phyloP scores from a whole-genome alignment of 768 basidiomycete species.

The Mycena olivaceomarginata region DNA sequence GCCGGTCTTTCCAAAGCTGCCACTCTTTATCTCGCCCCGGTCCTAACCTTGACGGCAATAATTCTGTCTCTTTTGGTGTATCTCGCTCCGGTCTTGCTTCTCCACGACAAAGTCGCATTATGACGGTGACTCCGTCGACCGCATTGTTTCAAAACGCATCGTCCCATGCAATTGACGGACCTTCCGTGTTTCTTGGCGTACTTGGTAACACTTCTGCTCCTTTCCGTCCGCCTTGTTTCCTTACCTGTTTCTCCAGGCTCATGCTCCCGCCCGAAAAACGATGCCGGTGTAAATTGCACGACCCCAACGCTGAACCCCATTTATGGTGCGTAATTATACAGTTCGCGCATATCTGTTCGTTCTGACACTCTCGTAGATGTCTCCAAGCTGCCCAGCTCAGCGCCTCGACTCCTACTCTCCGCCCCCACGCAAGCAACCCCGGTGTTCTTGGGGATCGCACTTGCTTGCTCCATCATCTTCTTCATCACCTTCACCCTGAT shows the following conservation, averaged over 20 bases:
- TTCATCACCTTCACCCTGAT: constrained; percentile 80
- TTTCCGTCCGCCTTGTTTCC: constrained; percentile 19
- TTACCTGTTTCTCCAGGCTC: constrained; percentile 70
- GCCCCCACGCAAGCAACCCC: constrained; percentile 79
- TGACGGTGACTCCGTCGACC: constrained; percentile 75
- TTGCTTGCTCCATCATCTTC: constrained; percentile 76
- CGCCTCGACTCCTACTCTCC: constrained; percentile 73
- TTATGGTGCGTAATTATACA: constrained; percentile 69
- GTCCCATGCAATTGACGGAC: constrained; percentile 72
- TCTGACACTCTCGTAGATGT: constrained; percentile 66
- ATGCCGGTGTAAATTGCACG: constrained; percentile 74
- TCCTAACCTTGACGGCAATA: constrained; percentile 79
- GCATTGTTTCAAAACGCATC: constrained; percentile 54
- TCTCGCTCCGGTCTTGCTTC: constrained; percentile 77
- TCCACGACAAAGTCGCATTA: constrained; percentile 79
- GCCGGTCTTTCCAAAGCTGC: constrained; percentile 80
- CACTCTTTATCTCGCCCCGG: constrained; percentile 80
- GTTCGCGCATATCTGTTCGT: constrained; percentile 10
- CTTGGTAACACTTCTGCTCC: constrained; percentile 69
- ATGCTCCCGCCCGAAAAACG: constrained; percentile 73
- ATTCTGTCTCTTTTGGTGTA: constrained; percentile 81
- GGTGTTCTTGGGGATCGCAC: constrained; percentile 76
- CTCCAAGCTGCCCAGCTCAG: constrained; percentile 74
- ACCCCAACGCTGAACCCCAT: constrained; percentile 70
- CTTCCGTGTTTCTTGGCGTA: constrained; percentile 79